Evolutionary conservation across 345 rosid species (phyloP), one percentile per base, ranked within the genome.

Genomic region (Salix purpurea): DNA sequence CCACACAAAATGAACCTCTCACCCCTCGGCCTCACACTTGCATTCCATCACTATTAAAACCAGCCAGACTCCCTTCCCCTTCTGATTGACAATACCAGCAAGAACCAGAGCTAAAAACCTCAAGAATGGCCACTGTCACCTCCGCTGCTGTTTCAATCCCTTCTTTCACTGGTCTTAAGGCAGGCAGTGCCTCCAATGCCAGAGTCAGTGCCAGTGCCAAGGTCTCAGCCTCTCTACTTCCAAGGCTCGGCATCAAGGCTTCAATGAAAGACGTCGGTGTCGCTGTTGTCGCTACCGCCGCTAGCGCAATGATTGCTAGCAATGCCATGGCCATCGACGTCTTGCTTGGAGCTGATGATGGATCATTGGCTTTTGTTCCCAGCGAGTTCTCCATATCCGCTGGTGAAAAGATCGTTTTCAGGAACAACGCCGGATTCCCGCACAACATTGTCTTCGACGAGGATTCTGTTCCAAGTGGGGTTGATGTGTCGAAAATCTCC

Each of bases 381-480:
- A 78, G 18, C 36, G 48, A 76, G 0, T 88, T 93, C 91, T 67
- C 87, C 4, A 82, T 90, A 4, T 72, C 88, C 73, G 1, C 92
- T 16, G 97, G 99, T 5, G 97, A 92, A 78, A 90, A 89, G 82
- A 95, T 95, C 48, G 94, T 88, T 71, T 95, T 95, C 91, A 92
- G 87, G 88, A 95, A 95, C 90, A 88, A 90, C 71, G 93, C 97
- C 11, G 99, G 92, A 12, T 95, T 81, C 90, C 99, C 97, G 2
- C 99, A 95, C 87, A 95, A 95, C 78, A 85, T 95, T 2, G 76
- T 95, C 67, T 95, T 95, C 80, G 93, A 90, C 30, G 99, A 92
- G 77, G 99, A 95, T 64, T 97, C 81, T 80, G 60, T 95, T 16
- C 99, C 99, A 4, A 50, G 91, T 69, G 99, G 99, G 15, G 97